A percentile compares a stretch with the other conserved stretches of the same genome.
These are phyloP conservation scores for Diaporthe capsici DNA, from an alignment of 2,329 filamentous ascomycete species.

Conservation along the genomic window DNA sequence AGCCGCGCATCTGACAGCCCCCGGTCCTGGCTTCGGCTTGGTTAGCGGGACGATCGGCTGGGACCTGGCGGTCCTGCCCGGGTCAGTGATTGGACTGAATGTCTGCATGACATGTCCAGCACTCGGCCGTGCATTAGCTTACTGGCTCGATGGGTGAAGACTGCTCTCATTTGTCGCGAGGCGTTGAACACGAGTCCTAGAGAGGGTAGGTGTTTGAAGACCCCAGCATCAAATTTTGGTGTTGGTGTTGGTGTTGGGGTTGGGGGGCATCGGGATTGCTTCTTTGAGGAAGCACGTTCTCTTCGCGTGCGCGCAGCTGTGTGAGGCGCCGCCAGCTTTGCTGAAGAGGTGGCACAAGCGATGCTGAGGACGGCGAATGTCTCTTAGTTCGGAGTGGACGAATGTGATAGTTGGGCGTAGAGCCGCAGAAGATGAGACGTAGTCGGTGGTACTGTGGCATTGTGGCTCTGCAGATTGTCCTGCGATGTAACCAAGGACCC, in stretches of 20 bases:
- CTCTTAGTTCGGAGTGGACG: neutral
- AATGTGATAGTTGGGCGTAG: neutral
- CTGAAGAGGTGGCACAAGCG: slow-evolving; percentile 10
- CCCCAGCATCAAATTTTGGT: neutral
- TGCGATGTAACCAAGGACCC: slow-evolving; percentile 28
- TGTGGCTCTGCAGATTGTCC: slow-evolving; percentile 17
- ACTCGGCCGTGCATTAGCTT: slow-evolving; percentile 22
- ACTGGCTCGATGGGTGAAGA: neutral
- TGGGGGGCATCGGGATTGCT: neutral
- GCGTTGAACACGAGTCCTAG: slow-evolving; percentile 12
- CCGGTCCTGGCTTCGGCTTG: slow-evolving; percentile 8
- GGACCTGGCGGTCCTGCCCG: slow-evolving; percentile 8
- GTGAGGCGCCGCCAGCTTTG: slow-evolving; percentile 12
- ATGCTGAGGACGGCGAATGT: slow-evolving; percentile 2
- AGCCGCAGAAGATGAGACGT: slow-evolving; percentile 34
- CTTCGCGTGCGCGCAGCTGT: neutral
- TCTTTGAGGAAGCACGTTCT: neutral
- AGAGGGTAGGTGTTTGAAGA: neutral
- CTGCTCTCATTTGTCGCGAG: slow-evolving; percentile 11
- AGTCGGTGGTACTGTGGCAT: slow-evolving; percentile 11
- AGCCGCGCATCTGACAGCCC: slow-evolving; percentile 6
- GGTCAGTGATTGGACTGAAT: slow-evolving; percentile 19
- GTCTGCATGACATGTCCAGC: slow-evolving; percentile 14
- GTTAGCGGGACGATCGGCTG: neutral
- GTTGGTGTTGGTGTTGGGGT: neutral